These are phyloP conservation scores for Gracilaria caudata DNA, from an alignment of 23 red algal genomes.

Conservation along the genomic window DNA sequence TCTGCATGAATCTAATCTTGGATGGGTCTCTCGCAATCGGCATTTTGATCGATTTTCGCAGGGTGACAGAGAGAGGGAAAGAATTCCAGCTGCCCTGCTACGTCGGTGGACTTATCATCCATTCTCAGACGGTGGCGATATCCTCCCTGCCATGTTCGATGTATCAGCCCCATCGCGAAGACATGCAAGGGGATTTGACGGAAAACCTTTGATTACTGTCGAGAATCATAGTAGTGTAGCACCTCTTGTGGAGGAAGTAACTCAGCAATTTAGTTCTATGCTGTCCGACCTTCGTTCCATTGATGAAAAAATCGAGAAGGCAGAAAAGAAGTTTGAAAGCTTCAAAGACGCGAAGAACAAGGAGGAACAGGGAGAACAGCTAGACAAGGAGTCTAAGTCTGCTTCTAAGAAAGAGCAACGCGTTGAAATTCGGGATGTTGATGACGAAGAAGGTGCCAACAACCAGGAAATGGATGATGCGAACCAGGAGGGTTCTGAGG, in stretches of 20 bases:
- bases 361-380: slow-evolving; percentile 3
- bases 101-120: slow-evolving; percentile 59
- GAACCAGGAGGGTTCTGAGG: neutral
- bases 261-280: neutral
- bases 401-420: neutral
- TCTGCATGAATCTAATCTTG: neutral
- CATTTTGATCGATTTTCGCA: slow-evolving; percentile 23
- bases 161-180: neutral
- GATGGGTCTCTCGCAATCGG: slow-evolving; percentile 34
- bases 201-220: slow-evolving; percentile 5
- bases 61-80: slow-evolving; percentile 39
- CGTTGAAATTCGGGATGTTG: slow-evolving; percentile 32
- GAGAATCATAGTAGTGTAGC: slow-evolving; percentile 20
- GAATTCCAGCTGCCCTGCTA: slow-evolving; percentile 25
- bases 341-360: slow-evolving; percentile 23
- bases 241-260: neutral
- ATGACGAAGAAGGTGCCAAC: neutral
- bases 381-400: neutral
- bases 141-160: slow-evolving; percentile 56
- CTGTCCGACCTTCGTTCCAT: neutral
- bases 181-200: neutral
- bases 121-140: slow-evolving; percentile 28
- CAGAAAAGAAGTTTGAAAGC: slow-evolving; percentile 19
- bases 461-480: slow-evolving; percentile 8
- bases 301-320: slow-evolving; percentile 32